Evolutionary conservation across 2,329 filamentous ascomycete genomes (phyloP).

Genomic region (Apiospora sp.): DNA sequence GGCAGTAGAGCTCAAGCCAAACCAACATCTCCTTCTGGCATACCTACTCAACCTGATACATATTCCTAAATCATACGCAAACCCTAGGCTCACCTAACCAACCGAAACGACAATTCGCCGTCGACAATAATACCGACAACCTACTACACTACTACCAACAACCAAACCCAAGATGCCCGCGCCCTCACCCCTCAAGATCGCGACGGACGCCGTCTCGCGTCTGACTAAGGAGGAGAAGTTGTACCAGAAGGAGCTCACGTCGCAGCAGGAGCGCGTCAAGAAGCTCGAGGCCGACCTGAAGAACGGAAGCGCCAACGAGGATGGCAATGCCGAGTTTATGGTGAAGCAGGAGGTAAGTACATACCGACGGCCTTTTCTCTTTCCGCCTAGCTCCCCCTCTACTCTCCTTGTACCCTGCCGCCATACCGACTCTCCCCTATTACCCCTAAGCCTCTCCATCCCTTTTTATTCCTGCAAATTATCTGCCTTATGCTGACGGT

Average conservation of each 20-base stretch:
- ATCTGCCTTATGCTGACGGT: not conserved
- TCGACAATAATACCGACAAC: not conserved
- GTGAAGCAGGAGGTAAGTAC: conserved; percentile 83
- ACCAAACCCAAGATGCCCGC: conserved; percentile 70
- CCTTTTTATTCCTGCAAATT: not conserved
- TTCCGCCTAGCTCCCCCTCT: not conserved
- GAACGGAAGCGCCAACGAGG: conserved; percentile 59
- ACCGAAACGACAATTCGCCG: not conserved
- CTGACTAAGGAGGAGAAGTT: conserved; percentile 91
- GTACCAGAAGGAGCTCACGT: conserved; percentile 85
- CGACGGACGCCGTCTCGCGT: conserved; percentile 79
- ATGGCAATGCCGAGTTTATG: conserved; percentile 79
- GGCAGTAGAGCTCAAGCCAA: not conserved
- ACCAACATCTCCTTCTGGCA: not conserved
- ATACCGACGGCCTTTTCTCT: no score
- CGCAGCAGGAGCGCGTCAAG: conserved; percentile 76
- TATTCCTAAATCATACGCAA: not conserved
- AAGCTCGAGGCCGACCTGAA: conserved; percentile 70
- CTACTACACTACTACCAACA: not conserved
- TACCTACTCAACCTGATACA: not conserved
- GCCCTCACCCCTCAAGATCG: conserved; percentile 78
- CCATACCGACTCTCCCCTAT: no score
- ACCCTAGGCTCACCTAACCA: not conserved
- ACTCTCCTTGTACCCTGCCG: no score
- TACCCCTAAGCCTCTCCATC: not conserved